A percentile compares a stretch with the other conserved stretches of the same genome.
Evolutionary conservation across 257 asterid species (phyloP).

Genomic region (Solanum medicagineum): DNA sequence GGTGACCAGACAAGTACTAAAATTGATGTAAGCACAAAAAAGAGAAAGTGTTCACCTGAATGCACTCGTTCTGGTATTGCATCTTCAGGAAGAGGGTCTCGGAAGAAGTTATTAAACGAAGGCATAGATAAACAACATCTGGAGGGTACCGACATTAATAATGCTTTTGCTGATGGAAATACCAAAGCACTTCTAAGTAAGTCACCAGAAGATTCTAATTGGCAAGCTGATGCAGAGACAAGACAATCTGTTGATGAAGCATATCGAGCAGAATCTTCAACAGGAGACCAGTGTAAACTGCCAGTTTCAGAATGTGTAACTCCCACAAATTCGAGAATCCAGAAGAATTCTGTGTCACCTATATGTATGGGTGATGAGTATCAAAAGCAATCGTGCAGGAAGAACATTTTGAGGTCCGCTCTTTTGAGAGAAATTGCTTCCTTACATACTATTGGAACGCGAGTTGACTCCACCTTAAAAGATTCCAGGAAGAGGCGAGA

Average conservation of each 20-base stretch:
- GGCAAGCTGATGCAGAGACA: constrained; percentile 7
- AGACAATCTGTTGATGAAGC: constrained; percentile 10
- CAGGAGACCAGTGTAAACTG: constrained; percentile 14
- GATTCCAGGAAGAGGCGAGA: constrained; percentile 75
- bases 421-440: constrained; percentile 46
- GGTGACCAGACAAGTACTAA: constrained; percentile 4
- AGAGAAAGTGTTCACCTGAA: constrained; percentile 2
- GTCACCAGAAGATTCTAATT: constrained; percentile 10
- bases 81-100: neutral
- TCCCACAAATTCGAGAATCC: constrained; percentile 36
- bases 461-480: constrained; percentile 13
- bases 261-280: constrained; percentile 28
- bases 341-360: constrained; percentile 49
- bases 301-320: constrained; percentile 29
- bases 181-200: neutral
- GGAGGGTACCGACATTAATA: constrained; percentile 3
- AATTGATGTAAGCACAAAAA: neutral
- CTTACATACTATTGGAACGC: constrained; percentile 17
- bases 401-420: constrained; percentile 25
- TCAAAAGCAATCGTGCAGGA: constrained; percentile 59
- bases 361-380: constrained; percentile 95
- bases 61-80: neutral
- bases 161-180: constrained; percentile 7
- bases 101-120: neutral
- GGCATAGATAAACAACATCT: neutral